A percentile compares a stretch with the other conserved stretches of the same genome.
Conservation (phyloP, 768 basidiomycete species). For the Obba rivulosa region DNA sequence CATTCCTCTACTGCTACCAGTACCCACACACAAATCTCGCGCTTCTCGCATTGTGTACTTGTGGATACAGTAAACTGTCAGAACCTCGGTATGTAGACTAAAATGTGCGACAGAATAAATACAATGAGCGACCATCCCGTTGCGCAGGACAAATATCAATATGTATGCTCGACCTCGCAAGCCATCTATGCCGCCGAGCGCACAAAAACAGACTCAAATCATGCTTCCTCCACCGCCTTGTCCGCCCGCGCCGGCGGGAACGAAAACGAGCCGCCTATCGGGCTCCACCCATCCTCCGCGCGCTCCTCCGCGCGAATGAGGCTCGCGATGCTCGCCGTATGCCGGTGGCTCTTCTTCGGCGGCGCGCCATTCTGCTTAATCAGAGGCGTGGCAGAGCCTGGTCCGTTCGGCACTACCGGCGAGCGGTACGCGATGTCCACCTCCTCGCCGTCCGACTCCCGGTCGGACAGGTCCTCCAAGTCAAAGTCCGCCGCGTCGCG, state of each 20-base stretch:
- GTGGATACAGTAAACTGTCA: too few species aligned
- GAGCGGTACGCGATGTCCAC: conserved; percentile 68
- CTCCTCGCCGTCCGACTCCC: conserved; percentile 59
- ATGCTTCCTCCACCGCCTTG: conserved; percentile 9
- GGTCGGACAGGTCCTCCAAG: conserved; percentile 39
- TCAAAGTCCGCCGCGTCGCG: conserved; percentile 51
- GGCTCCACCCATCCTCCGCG: conserved; percentile 82
- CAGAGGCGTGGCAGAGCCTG: conserved; percentile 32
- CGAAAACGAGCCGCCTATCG: conserved; percentile 52
- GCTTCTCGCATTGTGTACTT: too few species aligned
- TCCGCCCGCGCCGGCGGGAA: conserved; percentile 36
- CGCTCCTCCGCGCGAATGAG: conserved; percentile 73
- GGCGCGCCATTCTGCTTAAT: conserved; percentile 24
- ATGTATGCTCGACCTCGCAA: too few species aligned
- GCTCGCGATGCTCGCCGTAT: conserved; percentile 83
- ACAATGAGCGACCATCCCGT: too few species aligned
- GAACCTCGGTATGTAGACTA: too few species aligned
- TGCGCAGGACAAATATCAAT: too few species aligned
- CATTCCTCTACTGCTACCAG: too few species aligned
- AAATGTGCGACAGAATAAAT: too few species aligned
- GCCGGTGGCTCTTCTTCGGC: conserved; percentile 50
- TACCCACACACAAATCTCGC: too few species aligned
- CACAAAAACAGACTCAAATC: background rate
- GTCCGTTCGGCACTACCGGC: conserved; percentile 37
- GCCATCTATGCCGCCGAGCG: too few species aligned